Base-by-base conservation (phyloP, 768 basidiomycete species). In the Chiua virens region DNA sequence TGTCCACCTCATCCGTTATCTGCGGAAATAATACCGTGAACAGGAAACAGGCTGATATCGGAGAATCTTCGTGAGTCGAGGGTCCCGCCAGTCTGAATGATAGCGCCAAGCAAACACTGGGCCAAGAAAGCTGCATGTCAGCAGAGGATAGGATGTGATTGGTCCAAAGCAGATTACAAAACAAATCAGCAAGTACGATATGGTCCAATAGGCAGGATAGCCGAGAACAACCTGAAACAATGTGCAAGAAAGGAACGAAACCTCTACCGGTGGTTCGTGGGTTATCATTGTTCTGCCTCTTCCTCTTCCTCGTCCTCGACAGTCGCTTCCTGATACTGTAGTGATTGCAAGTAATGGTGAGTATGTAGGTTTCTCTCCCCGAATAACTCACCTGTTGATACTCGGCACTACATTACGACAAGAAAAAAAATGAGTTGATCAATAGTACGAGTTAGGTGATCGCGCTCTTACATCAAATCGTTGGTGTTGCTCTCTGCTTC, bases 401-500 rank as follows among this genome's bases (percentile, higher is more conserved):
- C 66, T 98, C 94, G 49, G 90, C 80, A 52, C 89, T 91, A 46
- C n/a, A 54, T 3, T 3, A 21, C 22, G 27, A 46, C n/a, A 52
- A 47, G 28, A 43, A 59, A 21, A 46, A 36, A 15, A 15, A 3
- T 54, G 34, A 57, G 35, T 15, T 21, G 22, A 55, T 9, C 9
- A 52, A 39, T 36, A 32, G 27, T 23, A 52, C 4, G 45, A 46
- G 49, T 15, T 21, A 22, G 8, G 20, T 52, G 18, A 57, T 11
- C 7, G n/a, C 9, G 22, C 17, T 73, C 89, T 68, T 67, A 92
- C 89, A 92, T 85, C 42, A 93, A 68, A 71, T 93, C 92, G 3
- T 76, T 78, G 3, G 80, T 74, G 65, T 92, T 92, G 63, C 87
- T 92, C 72, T 92, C 90, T 0, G 92, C 91, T 67, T 93, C 91